Conservation (phyloP, 1,284 basidiomycete genomes). For the Boletus semigastroideus region DNA sequence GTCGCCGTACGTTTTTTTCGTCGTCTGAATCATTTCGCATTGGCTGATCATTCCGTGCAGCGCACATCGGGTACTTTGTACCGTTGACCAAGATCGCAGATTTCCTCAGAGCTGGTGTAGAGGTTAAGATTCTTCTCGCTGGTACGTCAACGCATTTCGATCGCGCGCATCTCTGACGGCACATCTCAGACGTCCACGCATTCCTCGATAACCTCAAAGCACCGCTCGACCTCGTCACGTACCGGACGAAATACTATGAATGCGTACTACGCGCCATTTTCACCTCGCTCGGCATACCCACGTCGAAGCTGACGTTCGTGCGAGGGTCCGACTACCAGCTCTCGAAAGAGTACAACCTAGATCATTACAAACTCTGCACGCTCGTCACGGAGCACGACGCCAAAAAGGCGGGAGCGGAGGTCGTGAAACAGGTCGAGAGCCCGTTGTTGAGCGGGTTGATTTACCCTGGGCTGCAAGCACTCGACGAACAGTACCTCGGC, state of each 20-base stretch:
- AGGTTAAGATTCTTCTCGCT: constrained; percentile 88
- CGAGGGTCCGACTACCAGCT: constrained; percentile 93
- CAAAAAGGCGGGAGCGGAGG: constrained; percentile 98
- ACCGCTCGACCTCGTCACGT: constrained; percentile 88
- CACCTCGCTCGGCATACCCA: constrained; percentile 87
- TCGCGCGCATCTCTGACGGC: neutral
- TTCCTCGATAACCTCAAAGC: constrained; percentile 99
- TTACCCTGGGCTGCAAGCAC: constrained; percentile 95
- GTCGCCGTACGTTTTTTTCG: constrained; percentile 71
- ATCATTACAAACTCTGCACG: constrained; percentile 90
- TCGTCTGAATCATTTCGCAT: neutral
- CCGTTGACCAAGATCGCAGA: constrained; percentile 96
- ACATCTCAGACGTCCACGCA: constrained; percentile 83
- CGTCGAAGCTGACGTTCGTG: constrained; percentile 81
- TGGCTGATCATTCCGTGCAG: constrained; percentile 41
- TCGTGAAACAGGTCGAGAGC: constrained; percentile 96
- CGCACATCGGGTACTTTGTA: constrained; percentile 97
- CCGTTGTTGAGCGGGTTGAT: constrained; percentile 89
- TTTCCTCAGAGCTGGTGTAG: constrained; percentile 90
- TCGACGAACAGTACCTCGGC: constrained; percentile 96
- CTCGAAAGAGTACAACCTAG: constrained; percentile 89
- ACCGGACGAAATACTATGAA: constrained; percentile 92
- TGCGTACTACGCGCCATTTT: constrained; percentile 83
- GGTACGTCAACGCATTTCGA: constrained; percentile 45
- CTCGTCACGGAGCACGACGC: constrained; percentile 95